phyloP scores from a whole-genome alignment of 768 basidiomycete genomes.

The Favolaschia claudopus region DNA sequence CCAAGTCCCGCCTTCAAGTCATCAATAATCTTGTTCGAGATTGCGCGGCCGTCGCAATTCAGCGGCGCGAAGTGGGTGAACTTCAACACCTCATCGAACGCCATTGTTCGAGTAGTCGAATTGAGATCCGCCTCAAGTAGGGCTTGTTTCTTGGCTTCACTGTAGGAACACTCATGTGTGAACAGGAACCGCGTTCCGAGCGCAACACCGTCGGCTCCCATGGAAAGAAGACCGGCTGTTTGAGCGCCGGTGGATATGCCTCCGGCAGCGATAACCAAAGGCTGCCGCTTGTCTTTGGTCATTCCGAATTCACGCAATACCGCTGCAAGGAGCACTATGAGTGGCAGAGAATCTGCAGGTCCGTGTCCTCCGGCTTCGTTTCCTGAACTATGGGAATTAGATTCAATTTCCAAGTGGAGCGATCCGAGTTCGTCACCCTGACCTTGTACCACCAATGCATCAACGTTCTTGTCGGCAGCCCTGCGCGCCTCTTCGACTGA shows the following conservation, averaged over 20 bases:
- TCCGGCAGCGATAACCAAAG: slow-evolving; percentile 63
- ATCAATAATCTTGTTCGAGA: slow-evolving; percentile 45
- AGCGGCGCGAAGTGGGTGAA: slow-evolving; percentile 52
- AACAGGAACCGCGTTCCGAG: slow-evolving; percentile 67
- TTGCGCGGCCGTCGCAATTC: slow-evolving; percentile 52
- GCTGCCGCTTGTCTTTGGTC: slow-evolving; percentile 34
- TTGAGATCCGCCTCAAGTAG: slow-evolving; percentile 34
- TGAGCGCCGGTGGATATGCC: slow-evolving; percentile 62
- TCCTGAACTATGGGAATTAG: slow-evolving; percentile 43
- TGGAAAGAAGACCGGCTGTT: slow-evolving; percentile 55
- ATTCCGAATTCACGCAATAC: not conserved
- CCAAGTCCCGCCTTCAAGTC: slow-evolving; percentile 40
- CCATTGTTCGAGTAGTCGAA: slow-evolving; percentile 48
- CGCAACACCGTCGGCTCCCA: slow-evolving; percentile 62
- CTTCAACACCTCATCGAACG: slow-evolving; percentile 52
- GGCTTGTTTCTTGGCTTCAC: slow-evolving; percentile 30
- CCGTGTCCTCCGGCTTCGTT: slow-evolving; percentile 60
- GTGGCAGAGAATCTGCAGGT: not conserved
- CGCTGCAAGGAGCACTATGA: not conserved
- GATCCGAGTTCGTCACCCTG: not conserved
- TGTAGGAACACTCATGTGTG: slow-evolving; percentile 52
- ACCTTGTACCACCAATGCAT: slow-evolving; percentile 66
- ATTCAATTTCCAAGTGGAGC: not conserved
- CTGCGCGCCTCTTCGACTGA: slow-evolving; percentile 52
- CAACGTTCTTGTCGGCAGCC: slow-evolving; percentile 52